Percentiles rank a stretch among this genome's conserved stretches.
These are phyloP conservation scores for Fusarium sp. DNA, from an alignment of 2,329 filamentous ascomycete genomes.

Conservation along the genomic window DNA sequence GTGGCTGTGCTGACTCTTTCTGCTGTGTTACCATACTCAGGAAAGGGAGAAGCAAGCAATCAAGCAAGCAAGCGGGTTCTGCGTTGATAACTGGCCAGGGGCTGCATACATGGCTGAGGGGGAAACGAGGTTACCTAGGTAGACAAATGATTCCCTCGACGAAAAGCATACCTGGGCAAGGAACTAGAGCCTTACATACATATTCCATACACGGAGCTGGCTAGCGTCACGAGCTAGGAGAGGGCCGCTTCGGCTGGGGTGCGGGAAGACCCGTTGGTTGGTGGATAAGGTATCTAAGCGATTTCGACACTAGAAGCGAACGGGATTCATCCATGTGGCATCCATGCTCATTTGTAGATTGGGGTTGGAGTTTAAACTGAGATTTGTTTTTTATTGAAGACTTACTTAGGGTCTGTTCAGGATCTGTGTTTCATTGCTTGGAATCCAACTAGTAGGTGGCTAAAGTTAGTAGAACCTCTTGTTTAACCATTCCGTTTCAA, in stretches of 20 bases:
- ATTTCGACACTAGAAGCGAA: neutral
- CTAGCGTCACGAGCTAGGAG: constrained; percentile 5
- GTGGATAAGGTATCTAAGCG: constrained; percentile 16
- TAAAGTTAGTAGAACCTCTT: neutral
- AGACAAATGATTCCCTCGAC: constrained; percentile 2
- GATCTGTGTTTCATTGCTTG: neutral
- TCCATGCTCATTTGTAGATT: constrained; percentile 30
- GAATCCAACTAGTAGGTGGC: neutral
- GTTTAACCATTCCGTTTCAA: neutral
- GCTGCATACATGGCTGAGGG: constrained; percentile 25
- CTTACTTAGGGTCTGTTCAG: neutral
- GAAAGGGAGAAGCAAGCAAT: constrained; percentile 2
- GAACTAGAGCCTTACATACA: constrained; percentile 4
- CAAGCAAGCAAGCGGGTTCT: too few species aligned
- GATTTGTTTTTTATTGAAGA: neutral
- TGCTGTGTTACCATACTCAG: constrained; percentile 25
- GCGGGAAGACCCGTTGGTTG: constrained; percentile 25
- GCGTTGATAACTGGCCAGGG: constrained; percentile 6
- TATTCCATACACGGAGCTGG: constrained; percentile 1
- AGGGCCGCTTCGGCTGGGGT: constrained; percentile 5
- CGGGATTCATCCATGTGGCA: constrained; percentile 27
- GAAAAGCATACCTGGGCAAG: constrained; percentile 9
- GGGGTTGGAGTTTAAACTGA: constrained; percentile 2
- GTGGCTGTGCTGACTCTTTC: constrained; percentile 20
- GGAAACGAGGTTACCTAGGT: constrained; percentile 4